Conservation (phyloP, 1,284 basidiomycete genomes). For the Pterulicium gracile region DNA sequence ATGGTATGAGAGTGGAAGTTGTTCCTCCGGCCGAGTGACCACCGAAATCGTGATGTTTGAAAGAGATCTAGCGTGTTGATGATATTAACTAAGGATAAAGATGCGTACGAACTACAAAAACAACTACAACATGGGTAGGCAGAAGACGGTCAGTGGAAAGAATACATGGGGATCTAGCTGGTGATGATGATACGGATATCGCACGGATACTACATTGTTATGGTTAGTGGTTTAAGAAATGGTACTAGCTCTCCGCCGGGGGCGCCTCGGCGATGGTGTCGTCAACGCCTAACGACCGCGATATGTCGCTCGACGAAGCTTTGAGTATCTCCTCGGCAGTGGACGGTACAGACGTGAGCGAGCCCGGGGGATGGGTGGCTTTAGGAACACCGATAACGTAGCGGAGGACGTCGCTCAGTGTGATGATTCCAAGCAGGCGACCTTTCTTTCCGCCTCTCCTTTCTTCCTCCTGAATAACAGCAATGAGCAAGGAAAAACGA, state of each 20-base stretch:
- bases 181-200: not conserved
- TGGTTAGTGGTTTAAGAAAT: too few relatives aligned
- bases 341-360: slow-evolving; percentile 1
- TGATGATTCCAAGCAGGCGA: slow-evolving; percentile 80
- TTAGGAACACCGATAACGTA: slow-evolving; percentile 62
- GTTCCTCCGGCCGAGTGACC: too few relatives aligned
- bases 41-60: too few relatives aligned
- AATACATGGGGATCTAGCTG: not conserved
- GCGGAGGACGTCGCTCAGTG: slow-evolving; percentile 82
- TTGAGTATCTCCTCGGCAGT: not conserved
- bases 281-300: not conserved
- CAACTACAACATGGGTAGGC: too few relatives aligned
- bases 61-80: too few relatives aligned
- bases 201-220: too few relatives aligned
- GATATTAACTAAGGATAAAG: too few relatives aligned
- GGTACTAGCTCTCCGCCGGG: too few relatives aligned
- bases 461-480: slow-evolving; percentile 53
- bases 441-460: slow-evolving; percentile 72
- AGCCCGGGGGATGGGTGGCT: not conserved
- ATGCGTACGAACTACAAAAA: too few relatives aligned
- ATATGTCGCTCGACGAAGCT: not conserved
- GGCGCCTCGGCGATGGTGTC: not conserved
- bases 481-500: slow-evolving; percentile 4
- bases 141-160: not conserved
- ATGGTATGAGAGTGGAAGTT: too few relatives aligned